A percentile compares a stretch with the other conserved stretches of the same genome.
phyloP scores from a whole-genome alignment of 805 yeast genomes.

The Barnettozyma sp. region DNA sequence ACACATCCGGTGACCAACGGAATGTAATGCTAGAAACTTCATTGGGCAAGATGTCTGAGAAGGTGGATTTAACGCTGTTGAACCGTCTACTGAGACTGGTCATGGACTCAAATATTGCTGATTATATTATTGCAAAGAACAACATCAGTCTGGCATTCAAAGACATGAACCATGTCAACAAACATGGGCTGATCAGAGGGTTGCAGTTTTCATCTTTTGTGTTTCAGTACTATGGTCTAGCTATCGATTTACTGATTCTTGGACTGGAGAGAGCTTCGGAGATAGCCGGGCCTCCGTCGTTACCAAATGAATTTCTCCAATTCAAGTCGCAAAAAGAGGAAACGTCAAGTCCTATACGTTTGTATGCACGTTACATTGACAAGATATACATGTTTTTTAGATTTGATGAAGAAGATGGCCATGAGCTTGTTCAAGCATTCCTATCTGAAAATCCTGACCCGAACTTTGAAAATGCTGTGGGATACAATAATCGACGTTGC shows the following conservation, averaged over 20 bases:
- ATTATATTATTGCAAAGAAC: constrained; percentile 87
- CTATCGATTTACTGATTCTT: constrained; percentile 70
- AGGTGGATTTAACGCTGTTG: constrained; percentile 79
- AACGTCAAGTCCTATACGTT: constrained; percentile 63
- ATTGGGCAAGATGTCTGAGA: constrained; percentile 67
- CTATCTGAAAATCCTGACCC: constrained; percentile 88
- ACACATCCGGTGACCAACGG: constrained; percentile 61
- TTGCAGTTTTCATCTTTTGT: constrained; percentile 86
- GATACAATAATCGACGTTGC: constrained; percentile 81
- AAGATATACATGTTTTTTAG: constrained; percentile 73
- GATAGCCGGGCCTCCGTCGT: constrained; percentile 67
- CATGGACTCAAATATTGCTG: constrained; percentile 88
- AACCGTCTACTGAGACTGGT: constrained; percentile 75
- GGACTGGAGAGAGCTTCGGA: constrained; percentile 86
- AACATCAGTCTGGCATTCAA: constrained; percentile 77
- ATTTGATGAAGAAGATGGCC: constrained; percentile 66
- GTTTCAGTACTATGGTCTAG: constrained; percentile 83
- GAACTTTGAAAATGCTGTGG: constrained; percentile 76
- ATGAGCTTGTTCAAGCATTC: constrained; percentile 67
- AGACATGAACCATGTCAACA: constrained; percentile 92
- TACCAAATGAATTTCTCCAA: constrained; percentile 75
- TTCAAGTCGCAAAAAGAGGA: constrained; percentile 56
- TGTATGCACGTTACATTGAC: constrained; percentile 80
- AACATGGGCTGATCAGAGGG: constrained; percentile 82
- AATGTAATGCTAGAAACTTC: constrained; percentile 80